Evolutionary conservation across 345 rosid genomes (phyloP).

Genomic region (Raphanus sativus): DNA sequence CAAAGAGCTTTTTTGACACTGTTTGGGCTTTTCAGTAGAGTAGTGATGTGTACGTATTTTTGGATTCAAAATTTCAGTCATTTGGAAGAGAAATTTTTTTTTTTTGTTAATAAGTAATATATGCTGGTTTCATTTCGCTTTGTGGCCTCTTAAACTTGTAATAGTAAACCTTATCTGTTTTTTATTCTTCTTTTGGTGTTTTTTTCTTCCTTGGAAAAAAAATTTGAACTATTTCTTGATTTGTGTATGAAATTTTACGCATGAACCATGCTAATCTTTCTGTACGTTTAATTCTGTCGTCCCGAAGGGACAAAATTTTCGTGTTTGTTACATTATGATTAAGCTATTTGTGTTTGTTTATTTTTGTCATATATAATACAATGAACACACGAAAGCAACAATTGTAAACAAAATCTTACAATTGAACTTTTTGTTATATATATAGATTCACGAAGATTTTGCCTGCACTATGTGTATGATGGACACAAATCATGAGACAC

Average conservation of each 20-base stretch:
- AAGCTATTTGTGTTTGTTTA: neutral
- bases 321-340: neutral
- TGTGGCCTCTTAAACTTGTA: neutral
- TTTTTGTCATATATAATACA: neutral
- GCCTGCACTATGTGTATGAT: neutral
- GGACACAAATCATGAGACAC: neutral
- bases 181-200: neutral
- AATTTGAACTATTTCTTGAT: no score
- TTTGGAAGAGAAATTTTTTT: neutral
- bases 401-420: neutral
- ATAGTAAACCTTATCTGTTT: neutral
- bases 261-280: no score
- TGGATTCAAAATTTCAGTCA: neutral
- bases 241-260: no score
- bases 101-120: neutral
- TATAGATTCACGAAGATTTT: neutral
- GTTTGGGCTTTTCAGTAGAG: neutral
- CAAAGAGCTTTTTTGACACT: neutral
- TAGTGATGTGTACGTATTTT: neutral
- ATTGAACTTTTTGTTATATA: neutral
- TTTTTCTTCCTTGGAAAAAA: no score
- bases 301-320: neutral
- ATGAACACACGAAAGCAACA: neutral
- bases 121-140: neutral
- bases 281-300: no score